Evolutionary conservation across 2,329 filamentous ascomycete species (phyloP).

Genomic region (Paecilomyces variotii): DNA sequence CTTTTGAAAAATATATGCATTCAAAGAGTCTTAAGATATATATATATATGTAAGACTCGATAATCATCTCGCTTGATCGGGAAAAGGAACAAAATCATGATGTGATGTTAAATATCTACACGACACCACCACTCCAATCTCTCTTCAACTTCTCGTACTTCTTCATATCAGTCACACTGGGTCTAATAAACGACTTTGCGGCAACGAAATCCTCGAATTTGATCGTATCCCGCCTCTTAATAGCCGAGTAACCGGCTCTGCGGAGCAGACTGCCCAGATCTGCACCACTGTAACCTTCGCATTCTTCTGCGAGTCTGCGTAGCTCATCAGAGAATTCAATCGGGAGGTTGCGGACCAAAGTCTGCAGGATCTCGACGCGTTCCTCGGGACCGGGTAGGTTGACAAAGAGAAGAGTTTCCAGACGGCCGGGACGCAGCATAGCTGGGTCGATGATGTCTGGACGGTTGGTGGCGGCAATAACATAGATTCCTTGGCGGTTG

Average conservation of each 20-base stretch:
- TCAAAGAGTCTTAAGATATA: too few relatives aligned
- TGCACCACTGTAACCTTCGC: conserved; percentile 68
- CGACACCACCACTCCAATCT: conserved; percentile 37
- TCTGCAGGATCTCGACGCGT: conserved; percentile 75
- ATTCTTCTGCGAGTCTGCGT: conserved; percentile 60
- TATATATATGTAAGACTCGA: too few relatives aligned
- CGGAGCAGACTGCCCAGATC: conserved; percentile 54
- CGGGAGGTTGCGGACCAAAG: conserved; percentile 47
- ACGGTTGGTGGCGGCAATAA: conserved; percentile 89
- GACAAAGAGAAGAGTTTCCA: conserved; percentile 83
- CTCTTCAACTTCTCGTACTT: conserved; percentile 49
- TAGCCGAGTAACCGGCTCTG: conserved; percentile 51
- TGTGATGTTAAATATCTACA: conserved; percentile 14
- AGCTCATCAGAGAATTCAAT: conserved; percentile 49
- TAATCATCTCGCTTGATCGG: too few relatives aligned
- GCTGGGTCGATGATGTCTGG: conserved; percentile 95
- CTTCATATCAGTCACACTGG: conserved; percentile 49
- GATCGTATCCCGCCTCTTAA: conserved; percentile 42
- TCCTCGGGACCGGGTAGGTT: conserved; percentile 73
- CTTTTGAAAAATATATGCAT: too few relatives aligned
- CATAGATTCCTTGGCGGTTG: conserved; percentile 76
- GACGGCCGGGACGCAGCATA: conserved; percentile 82
- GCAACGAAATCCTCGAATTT: conserved; percentile 36
- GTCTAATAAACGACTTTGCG: conserved; percentile 32
- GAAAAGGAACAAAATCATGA: not conserved